phyloP scores from a whole-genome alignment of 768 basidiomycete species.

The Pleurotus salmoneostramineus region DNA sequence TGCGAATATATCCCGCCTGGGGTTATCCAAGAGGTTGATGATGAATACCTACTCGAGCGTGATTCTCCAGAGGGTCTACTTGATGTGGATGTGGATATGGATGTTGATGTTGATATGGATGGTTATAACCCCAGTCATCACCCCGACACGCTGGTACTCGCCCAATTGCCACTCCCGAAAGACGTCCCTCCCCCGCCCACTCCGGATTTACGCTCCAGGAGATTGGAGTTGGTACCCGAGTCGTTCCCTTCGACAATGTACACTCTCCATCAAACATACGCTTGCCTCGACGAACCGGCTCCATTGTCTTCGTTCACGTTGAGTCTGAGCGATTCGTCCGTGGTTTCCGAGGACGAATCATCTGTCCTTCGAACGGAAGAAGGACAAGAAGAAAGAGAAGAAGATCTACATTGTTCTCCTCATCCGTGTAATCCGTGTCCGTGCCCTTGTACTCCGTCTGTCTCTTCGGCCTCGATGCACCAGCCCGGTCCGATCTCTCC shows the following conservation, averaged over 20 bases:
- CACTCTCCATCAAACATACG: no score
- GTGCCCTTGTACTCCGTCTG: not conserved
- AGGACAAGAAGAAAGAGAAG: no score
- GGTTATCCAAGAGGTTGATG: not conserved
- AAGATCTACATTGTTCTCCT: no score
- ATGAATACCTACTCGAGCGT: no score
- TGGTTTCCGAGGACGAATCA: not conserved
- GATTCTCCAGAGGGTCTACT: no score
- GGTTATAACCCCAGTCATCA: not conserved
- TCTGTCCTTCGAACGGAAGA: no score
- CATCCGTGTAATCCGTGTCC: not conserved
- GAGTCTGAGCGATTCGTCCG: no score
- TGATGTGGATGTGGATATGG: no score
- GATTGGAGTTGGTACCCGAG: not conserved
- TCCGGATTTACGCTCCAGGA: slow-evolving; percentile 2
- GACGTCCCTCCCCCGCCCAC: not conserved
- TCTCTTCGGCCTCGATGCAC: no score
- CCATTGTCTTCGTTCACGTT: not conserved
- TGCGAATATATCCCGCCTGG: not conserved
- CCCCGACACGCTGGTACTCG: no score
- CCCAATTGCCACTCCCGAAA: not conserved
- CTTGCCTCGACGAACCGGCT: no score
- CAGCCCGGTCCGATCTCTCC: not conserved
- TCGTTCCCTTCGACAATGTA: not conserved
- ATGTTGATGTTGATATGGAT: not conserved